Percentiles rank a stretch among this genome's conserved stretches.
phyloP scores from a whole-genome alignment of 1,284 basidiomycete species.

The Coriolopsis trogii region DNA sequence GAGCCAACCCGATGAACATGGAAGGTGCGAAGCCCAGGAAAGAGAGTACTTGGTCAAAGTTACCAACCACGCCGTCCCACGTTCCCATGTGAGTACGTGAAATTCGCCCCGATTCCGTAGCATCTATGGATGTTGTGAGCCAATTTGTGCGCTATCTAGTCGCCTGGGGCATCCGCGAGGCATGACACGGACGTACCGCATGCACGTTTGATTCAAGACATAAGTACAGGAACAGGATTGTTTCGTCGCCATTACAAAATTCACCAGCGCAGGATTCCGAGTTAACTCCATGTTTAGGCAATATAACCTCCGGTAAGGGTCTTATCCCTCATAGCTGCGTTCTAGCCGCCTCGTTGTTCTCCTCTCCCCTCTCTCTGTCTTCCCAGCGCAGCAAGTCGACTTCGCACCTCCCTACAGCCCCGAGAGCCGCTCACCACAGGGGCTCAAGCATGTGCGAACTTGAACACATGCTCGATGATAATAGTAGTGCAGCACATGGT shows the following conservation, averaged over 20 bases:
- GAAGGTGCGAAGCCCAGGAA: neutral
- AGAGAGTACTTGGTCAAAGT: slow-evolving; percentile 6
- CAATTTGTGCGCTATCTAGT: neutral
- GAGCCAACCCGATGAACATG: too few species aligned
- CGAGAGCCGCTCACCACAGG: neutral
- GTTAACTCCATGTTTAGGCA: too few species aligned
- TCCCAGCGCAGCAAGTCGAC: neutral
- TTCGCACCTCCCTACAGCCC: slow-evolving; percentile 4
- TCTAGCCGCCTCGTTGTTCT: too few species aligned
- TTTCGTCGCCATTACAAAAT: neutral
- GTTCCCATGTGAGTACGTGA: neutral
- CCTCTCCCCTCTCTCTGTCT: too few species aligned
- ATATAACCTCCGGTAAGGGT: neutral
- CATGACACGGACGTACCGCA: neutral
- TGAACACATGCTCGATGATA: slow-evolving; percentile 10
- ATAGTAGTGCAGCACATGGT: slow-evolving; percentile 6
- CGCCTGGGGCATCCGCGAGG: neutral
- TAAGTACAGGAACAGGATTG: neutral
- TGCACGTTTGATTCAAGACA: neutral
- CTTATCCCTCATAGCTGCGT: neutral
- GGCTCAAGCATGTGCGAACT: slow-evolving; percentile 9
- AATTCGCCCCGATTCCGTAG: neutral
- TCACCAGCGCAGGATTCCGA: too few species aligned
- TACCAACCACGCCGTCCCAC: slow-evolving; percentile 3
- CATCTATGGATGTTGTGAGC: neutral